Base-by-base conservation (phyloP, 139 green algal species). In the Haematococcus lacustris region DNA sequence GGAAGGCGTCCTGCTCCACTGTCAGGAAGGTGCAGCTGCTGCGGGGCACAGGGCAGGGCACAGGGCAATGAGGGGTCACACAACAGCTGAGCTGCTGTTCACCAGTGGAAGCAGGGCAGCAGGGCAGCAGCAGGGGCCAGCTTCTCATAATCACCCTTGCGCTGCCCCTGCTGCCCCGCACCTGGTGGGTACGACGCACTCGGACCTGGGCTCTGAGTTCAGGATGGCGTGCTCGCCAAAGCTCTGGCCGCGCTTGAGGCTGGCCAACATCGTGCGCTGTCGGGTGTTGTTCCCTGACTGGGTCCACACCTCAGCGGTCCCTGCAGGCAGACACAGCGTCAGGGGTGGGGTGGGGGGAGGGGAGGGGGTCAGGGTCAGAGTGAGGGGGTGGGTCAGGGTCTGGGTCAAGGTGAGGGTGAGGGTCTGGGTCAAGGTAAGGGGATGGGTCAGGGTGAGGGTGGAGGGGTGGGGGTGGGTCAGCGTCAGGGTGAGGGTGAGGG, bases 221-320 rank as follows among this genome's bases (percentile, higher is more conserved):
- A 87, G 51, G 5, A 87, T 83, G 30, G 74, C 74, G 37, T 76
- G 68, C 34, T 87, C 81, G 0, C 81, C 81, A 66, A 87, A 87
- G 64, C 65, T 75, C 33, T 80, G 71, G 35, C 81, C 81, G 68
- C 76, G 80, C 30, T 75, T 80, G 5, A 86, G 71, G 17, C 38
- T 78, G 13, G 70, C 61, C 25, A 83, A 70, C 37, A 83, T 47
- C 40, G 70, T 71, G 38, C 73, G 76, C 21, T 77, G 61, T 0
- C 73, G 76, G 3, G 39, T 64, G 34, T 80, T 70, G 25, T 74
- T 67, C 28, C 65, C 72, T 0, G 81, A 78, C 69, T 87, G 81
- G 25, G 66, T 80, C 77, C 77, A 87, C n/a, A 87, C 66, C 57
- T 87, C 77, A 23, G 81, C 75, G 17, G 41, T 37, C 25, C 76